phyloP scores from a whole-genome alignment of 345 rosid genomes.

The Lepidium sativum region DNA sequence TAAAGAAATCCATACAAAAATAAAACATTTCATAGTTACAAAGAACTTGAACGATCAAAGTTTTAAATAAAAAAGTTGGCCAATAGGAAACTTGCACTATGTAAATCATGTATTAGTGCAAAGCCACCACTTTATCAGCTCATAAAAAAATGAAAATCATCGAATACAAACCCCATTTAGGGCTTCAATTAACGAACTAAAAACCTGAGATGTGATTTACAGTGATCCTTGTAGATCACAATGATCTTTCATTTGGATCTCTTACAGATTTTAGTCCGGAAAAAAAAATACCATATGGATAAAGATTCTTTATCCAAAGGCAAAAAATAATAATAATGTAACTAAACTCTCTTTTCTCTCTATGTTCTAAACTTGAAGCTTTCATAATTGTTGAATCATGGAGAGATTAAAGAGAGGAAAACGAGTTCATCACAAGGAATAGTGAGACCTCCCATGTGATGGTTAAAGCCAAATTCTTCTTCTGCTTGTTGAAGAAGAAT shows the following conservation, averaged over 20 bases:
- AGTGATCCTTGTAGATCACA: slow-evolving; percentile 15
- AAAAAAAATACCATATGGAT: slow-evolving; percentile 21
- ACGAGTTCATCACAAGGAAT: slow-evolving; percentile 92
- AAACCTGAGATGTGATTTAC: slow-evolving; percentile 17
- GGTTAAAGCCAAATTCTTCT: slow-evolving; percentile 91
- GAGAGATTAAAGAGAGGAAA: slow-evolving; percentile 22
- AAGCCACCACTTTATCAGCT: slow-evolving; percentile 18
- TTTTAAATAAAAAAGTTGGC: not conserved
- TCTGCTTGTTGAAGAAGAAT: slow-evolving; percentile 72
- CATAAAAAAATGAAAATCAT: not conserved
- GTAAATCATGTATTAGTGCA: not conserved
- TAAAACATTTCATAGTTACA: slow-evolving; percentile 26
- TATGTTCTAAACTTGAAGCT: too few relatives aligned
- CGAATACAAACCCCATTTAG: slow-evolving; percentile 6
- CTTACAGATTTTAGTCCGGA: slow-evolving; percentile 16
- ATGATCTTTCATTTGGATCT: slow-evolving; percentile 11
- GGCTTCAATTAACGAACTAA: slow-evolving; percentile 11
- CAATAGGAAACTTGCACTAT: slow-evolving; percentile 16
- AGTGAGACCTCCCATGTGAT: slow-evolving; percentile 81
- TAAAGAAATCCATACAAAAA: not conserved
- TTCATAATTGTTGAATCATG: slow-evolving; percentile 11
- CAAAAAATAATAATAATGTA: slow-evolving; percentile 13
- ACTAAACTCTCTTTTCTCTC: not conserved
- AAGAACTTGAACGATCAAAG: slow-evolving; percentile 23
- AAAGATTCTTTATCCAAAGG: slow-evolving; percentile 26